These are phyloP conservation scores for Salix suchowensis DNA, from an alignment of 345 rosid species.

Conservation along the genomic window DNA sequence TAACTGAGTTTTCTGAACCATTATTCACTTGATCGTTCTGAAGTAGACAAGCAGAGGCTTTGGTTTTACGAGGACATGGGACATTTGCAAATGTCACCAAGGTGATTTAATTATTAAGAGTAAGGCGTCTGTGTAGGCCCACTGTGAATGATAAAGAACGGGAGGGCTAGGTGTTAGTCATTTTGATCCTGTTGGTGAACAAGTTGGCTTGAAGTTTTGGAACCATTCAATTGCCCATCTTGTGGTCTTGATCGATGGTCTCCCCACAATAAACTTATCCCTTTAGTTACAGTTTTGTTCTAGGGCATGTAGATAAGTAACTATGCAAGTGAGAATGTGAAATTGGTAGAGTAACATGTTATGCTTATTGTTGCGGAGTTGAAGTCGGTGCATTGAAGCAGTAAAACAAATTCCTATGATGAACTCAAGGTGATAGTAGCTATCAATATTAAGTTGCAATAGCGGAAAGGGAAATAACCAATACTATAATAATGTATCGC, in stretches of 20 bases:
- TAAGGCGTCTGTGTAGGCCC: neutral
- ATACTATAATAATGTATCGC: neutral
- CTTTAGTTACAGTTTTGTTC: neutral
- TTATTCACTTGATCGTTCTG: neutral
- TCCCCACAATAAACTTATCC: neutral
- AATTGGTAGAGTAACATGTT: neutral
- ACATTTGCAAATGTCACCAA: neutral
- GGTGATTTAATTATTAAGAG: slow-evolving; percentile 5
- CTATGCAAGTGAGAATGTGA: neutral
- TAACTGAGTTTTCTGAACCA: neutral
- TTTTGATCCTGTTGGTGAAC: neutral
- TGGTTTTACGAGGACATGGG: neutral
- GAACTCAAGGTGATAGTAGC: neutral
- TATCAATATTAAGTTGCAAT: neutral
- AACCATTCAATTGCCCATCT: neutral
- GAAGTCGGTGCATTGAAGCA: neutral
- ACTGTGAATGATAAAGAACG: neutral
- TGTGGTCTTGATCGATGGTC: slow-evolving; percentile 5
- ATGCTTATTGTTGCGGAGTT: neutral
- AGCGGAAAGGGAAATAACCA: neutral
- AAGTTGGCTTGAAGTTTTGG: neutral
- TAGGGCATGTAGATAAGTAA: no score
- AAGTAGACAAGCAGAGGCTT: neutral
- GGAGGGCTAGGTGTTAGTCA: neutral
- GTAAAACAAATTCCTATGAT: neutral